These are phyloP conservation scores for Ophiostoma piceae DNA, from an alignment of 2,329 filamentous ascomycete genomes.

Conservation along the genomic window DNA sequence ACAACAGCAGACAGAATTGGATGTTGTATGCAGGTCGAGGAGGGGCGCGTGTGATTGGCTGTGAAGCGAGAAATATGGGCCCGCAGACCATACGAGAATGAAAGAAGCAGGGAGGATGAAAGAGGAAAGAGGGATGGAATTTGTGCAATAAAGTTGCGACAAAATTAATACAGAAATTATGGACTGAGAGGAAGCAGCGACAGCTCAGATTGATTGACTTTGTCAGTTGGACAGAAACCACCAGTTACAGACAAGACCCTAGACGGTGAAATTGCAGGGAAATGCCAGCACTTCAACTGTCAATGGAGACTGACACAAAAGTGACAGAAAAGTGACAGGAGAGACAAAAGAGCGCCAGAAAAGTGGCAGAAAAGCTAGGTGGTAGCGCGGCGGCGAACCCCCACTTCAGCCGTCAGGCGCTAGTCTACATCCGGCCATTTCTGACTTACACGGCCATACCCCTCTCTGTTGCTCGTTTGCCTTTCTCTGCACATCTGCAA, in stretches of 20 bases:
- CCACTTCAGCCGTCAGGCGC: background rate
- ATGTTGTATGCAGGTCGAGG: background rate
- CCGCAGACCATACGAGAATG: background rate
- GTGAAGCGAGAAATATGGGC: background rate
- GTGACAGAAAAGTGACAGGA: background rate
- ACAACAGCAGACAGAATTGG: background rate
- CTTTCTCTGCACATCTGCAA: background rate
- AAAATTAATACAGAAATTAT: background rate
- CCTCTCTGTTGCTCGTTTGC: background rate
- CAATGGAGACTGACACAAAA: background rate
- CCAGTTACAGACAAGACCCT: background rate
- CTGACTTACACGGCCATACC: slow-evolving; percentile 6
- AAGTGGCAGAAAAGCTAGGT: background rate
- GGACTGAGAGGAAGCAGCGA: background rate
- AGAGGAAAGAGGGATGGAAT: background rate
- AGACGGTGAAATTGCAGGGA: no score
- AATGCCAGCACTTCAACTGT: background rate
- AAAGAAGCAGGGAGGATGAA: background rate
- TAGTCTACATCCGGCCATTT: slow-evolving; percentile 3
- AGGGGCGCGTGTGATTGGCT: background rate
- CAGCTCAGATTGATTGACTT: background rate
- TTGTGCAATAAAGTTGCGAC: background rate
- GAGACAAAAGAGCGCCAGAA: background rate
- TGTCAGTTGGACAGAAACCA: background rate
- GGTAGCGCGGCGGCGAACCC: background rate